Base-by-base conservation (phyloP, 306 rosid species). In the Abrus precatorius region DNA sequence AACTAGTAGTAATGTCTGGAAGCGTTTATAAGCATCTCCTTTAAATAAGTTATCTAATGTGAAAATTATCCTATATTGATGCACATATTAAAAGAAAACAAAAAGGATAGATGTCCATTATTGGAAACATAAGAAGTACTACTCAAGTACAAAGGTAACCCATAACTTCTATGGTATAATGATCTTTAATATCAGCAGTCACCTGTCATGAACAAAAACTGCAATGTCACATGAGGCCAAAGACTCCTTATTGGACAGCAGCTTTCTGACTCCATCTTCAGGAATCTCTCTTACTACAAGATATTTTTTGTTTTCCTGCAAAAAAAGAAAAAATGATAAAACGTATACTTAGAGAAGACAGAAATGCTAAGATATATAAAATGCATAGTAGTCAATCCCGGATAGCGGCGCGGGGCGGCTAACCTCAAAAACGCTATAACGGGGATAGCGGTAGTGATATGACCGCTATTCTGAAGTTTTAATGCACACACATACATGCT, bases 151-250 rank as follows among this genome's bases (percentile, higher is more conserved):
- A 44, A 44, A 9, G 45, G 47, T 49, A 52, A 53, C 7, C 52
- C 52, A 47, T 12, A 32, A 79, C 28, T 65, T 55, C 9, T 59
- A 66, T 6, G 3, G 29, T 48, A 47, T 14, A 68, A 59, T 68
- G 56, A 59, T 52, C 43, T 33, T 78, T 29, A 66, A 45, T 73
- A 45, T 78, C 62, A 61, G 6, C 0, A 7, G 82, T 87, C 78
- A 93, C 99, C 99, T 90, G 89, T 93, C 98, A 68, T 92, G 92
- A 83, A 92, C 93, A 86, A 96, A 93, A 80, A 93, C 87, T 41
- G 98, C 99, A 48, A 95, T 86, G 78, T 92, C 99, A 81, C 98
- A 93, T 32, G 92, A 88, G 75, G 99, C 98, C 91, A 95, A 85
- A 83, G 98, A 90, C 79, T 91, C 99, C 86, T 92, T 95, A 75